Evolutionary conservation across 2,329 filamentous ascomycete species (phyloP), one percentile per base, ranked within the genome.

Genomic region (Alternaria longipes): DNA sequence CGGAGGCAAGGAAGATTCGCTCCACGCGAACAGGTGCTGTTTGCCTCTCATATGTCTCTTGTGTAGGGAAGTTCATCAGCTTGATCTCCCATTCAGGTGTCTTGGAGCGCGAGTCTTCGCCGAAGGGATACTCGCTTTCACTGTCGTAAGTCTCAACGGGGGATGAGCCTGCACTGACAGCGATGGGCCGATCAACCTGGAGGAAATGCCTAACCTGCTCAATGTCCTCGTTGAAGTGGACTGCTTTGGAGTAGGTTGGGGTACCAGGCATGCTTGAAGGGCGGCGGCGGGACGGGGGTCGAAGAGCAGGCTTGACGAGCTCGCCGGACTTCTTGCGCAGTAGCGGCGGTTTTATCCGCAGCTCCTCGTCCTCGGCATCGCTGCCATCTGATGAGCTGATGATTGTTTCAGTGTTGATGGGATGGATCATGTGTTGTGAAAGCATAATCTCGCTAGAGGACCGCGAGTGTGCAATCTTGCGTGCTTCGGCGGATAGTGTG

Each of bases 241-340:
- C 95, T 12, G 92, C 93, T 80, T 99, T 99, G 69, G 91, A 91
- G 76, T 94, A 98, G 8, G 94, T 95, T 0, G 95, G 95, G 0
- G 95, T 99, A 56, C 95, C 95, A 8, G 95, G 95, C 92, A 98
- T 97, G 82, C 94, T 98, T 4, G 92, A 97, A 1, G 94, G 94
- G 59, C 95, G 88, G 66, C 92, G 86, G 66, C 87, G 87, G n/a
- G 91, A 91, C 12, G 92, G 84, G 40, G 90, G 89, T 52, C 95
- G 89, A 53, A 99, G 86, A 20, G 95, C 95, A 12, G 95, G 95
- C 71, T 95, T 90, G 59, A 99, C 95, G 36, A 99, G 86, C 81
- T 99, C 95, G 34, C 95, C 95, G 40, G 95, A 98, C 85, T 99
- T 99, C 84, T 99, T 99, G 72, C 95, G 90, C 11, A 99, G 89